Evolutionary conservation across 768 basidiomycete genomes (phyloP).

Genomic region (Lactarius akahatsu): DNA sequence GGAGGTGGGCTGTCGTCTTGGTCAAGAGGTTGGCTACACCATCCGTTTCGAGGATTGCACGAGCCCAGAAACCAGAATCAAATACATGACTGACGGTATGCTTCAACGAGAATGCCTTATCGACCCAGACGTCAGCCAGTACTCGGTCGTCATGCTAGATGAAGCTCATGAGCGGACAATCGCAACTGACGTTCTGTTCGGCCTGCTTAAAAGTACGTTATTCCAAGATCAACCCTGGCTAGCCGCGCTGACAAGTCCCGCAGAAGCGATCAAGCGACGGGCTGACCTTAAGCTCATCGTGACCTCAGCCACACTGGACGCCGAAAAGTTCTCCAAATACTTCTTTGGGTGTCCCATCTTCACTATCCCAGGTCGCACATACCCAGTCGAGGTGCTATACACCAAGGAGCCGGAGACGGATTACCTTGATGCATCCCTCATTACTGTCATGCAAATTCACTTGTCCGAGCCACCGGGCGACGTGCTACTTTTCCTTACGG

Average conservation of each 20-base stretch:
- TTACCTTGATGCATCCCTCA: slow-evolving; percentile 96
- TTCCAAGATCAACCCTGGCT: not conserved
- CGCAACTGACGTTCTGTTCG: slow-evolving; percentile 97
- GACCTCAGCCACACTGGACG: slow-evolving; percentile 97
- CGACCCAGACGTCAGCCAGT: slow-evolving; percentile 89
- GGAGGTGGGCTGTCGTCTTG: slow-evolving; percentile 96
- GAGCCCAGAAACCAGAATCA: slow-evolving; percentile 97
- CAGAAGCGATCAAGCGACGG: slow-evolving; percentile 92
- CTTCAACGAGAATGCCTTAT: slow-evolving; percentile 94
- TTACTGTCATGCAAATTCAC: slow-evolving; percentile 99
- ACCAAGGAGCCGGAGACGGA: slow-evolving; percentile 98
- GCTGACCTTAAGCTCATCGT: slow-evolving; percentile 97
- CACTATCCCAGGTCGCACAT: slow-evolving; percentile 99
- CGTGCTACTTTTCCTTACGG: slow-evolving; percentile 94
- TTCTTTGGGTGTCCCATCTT: slow-evolving; percentile 99
- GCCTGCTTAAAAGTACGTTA: slow-evolving; percentile 81
- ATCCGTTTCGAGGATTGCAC: slow-evolving; percentile 99
- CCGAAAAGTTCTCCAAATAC: slow-evolving; percentile 99
- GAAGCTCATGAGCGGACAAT: slow-evolving; percentile 99
- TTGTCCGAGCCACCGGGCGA: slow-evolving; percentile 97
- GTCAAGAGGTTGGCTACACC: slow-evolving; percentile 97
- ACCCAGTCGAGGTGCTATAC: slow-evolving; percentile 96
- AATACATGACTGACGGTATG: slow-evolving; percentile 99
- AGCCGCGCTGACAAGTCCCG: slow-evolving; percentile 29
- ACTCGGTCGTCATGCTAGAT: slow-evolving; percentile 97